phyloP scores from a whole-genome alignment of 208 protist genomes.

The Trichomonas vaginalis region DNA sequence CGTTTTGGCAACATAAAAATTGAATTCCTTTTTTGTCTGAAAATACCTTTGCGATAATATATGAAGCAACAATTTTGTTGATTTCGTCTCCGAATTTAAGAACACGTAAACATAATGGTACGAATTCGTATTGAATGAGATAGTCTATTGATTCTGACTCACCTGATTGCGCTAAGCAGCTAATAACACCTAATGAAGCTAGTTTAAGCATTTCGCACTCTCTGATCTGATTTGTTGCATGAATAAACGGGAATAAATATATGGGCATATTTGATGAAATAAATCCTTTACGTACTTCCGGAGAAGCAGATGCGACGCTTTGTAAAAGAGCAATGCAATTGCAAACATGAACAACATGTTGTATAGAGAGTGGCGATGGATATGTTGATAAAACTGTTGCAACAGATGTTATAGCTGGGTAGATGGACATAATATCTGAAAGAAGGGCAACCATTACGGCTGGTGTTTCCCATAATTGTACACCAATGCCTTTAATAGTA shows the following conservation, averaged over 20 bases:
- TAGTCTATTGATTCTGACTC: slow-evolving; percentile 77
- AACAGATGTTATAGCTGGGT: slow-evolving; percentile 68
- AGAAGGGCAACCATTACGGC: slow-evolving; percentile 88
- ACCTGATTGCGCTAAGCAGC: slow-evolving; percentile 78
- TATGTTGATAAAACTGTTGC: slow-evolving; percentile 40
- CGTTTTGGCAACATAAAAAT: slow-evolving; percentile 82
- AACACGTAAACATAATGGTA: slow-evolving; percentile 92
- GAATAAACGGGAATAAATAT: slow-evolving; percentile 97
- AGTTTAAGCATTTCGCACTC: slow-evolving; percentile 86
- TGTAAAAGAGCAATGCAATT: slow-evolving; percentile 93
- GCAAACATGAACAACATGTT: slow-evolving; percentile 42
- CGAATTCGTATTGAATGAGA: slow-evolving; percentile 93
- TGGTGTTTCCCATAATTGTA: slow-evolving; percentile 86
- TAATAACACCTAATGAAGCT: slow-evolving; percentile 92
- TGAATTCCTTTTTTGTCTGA: slow-evolving; percentile 77
- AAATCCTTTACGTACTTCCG: slow-evolving; percentile 71
- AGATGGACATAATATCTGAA: slow-evolving; percentile 83
- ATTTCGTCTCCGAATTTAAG: slow-evolving; percentile 81
- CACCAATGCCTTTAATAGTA: slow-evolving; percentile 49
- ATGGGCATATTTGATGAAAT: slow-evolving; percentile 87
- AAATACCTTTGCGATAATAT: slow-evolving; percentile 97
- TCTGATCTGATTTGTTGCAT: slow-evolving; percentile 64
- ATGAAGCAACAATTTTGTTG: slow-evolving; percentile 88
- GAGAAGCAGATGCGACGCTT: slow-evolving; percentile 82
- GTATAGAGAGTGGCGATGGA: background rate